These are phyloP conservation scores for Plantago coronopus DNA, from an alignment of 305 asterid species.

Conservation along the genomic window DNA sequence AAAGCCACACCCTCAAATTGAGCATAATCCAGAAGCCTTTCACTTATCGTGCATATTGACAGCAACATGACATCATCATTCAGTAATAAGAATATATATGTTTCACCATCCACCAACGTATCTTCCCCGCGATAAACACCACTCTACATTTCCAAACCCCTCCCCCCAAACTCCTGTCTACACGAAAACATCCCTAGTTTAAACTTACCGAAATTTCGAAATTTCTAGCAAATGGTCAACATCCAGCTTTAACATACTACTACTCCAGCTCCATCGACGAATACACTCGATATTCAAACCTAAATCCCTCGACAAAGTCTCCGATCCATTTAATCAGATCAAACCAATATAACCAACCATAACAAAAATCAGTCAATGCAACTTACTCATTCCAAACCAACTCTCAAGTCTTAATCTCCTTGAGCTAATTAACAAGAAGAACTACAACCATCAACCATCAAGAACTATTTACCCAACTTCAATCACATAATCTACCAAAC, in stretches of 20 bases:
- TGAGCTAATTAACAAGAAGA: not conserved
- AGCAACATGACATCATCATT: not conserved
- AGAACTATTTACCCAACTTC: not conserved
- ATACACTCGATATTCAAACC: not conserved
- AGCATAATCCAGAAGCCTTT: not conserved
- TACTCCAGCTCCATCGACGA: not conserved
- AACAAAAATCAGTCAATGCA: no score
- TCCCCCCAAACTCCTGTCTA: not conserved
- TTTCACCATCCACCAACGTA: not conserved
- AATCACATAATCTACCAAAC: no score
- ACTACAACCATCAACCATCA: conserved; percentile 1
- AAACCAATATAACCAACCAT: no score
- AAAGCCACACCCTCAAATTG: not conserved
- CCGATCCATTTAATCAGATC: no score
- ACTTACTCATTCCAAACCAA: no score
- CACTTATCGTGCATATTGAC: not conserved
- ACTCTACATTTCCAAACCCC: conserved; percentile 2
- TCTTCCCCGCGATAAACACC: not conserved
- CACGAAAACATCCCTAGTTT: not conserved
- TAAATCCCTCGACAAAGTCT: no score
- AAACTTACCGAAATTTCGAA: not conserved
- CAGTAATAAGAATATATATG: not conserved
- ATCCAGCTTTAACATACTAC: not conserved
- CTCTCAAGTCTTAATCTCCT: no score
- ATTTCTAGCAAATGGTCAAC: not conserved